Base-by-base conservation (phyloP, 306 rosid genomes). In the Geum urbanum region DNA sequence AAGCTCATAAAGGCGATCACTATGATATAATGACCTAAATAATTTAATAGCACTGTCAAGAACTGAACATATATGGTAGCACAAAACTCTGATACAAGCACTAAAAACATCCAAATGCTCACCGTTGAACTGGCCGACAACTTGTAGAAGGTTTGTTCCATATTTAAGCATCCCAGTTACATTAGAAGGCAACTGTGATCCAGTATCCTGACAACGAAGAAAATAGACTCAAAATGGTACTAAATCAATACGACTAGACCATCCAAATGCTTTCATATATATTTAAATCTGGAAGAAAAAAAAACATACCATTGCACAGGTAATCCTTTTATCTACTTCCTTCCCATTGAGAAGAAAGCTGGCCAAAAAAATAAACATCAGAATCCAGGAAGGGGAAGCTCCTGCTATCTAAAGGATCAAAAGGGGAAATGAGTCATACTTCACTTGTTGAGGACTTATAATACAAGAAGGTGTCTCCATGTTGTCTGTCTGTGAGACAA, bases 321-420 rank as follows among this genome's bases (percentile, higher is more conserved):
- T 87, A 62, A 79, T 87, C 81, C 99, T 84, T 66, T 70, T 70
- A 19, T 77, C 79, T 32, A 91, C 81, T 58, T 85, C 95, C 83
- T 71, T 95, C 73, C 99, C 99, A 78, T 95, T 95, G 65, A 95
- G 74, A 78, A 95, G 88, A 85, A 95, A 83, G 81, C 99, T 95
- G 79, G 75, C 84, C 66, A n/a, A 72, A 10, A 66, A 24, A 63
- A 66, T 74, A 67, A 16, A 63, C 59, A 80, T 75, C 82, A 86
- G 81, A 67, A 68, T 51, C 72, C 68, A 75, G 16, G 10, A 19
- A 15, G 66, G 56, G 66, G 72, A 19, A 70, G 52, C 64, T 45
- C 60, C 53, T 22, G 40, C 16, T 49, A 35, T 63, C 50, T 64
- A 66, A 66, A 57, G 50, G 47, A 45, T 63, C 37, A 55, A 35